phyloP scores from a whole-genome alignment of 1,139 yeast genomes.

The Magnusiomyces tetraspermus region DNA sequence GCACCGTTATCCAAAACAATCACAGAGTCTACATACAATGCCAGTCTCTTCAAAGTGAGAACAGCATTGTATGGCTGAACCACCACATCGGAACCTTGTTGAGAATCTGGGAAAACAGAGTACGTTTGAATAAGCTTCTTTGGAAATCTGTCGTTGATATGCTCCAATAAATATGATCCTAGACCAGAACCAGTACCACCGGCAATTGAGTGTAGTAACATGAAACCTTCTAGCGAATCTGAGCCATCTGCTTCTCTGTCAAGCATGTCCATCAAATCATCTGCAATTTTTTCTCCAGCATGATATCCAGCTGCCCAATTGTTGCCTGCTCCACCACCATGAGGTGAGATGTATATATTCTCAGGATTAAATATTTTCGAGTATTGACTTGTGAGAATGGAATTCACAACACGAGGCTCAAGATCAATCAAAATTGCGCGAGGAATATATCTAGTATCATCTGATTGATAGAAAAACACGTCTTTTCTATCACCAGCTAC shows the following conservation, averaged over 20 bases:
- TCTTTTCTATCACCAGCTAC: slow-evolving; percentile 63
- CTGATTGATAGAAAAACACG: slow-evolving; percentile 72
- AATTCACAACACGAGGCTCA: slow-evolving; percentile 81
- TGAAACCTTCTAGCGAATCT: slow-evolving; percentile 84
- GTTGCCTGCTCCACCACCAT: slow-evolving; percentile 80
- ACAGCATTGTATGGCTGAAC: slow-evolving; percentile 94
- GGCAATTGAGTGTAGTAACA: slow-evolving; percentile 89
- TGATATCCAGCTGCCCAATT: slow-evolving; percentile 90
- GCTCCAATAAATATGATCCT: slow-evolving; percentile 74
- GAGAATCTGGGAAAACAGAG: slow-evolving; percentile 68
- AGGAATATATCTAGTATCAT: slow-evolving; percentile 74
- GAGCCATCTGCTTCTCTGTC: slow-evolving; percentile 89
- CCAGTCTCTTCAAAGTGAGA: slow-evolving; percentile 67
- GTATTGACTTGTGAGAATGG: slow-evolving; percentile 43
- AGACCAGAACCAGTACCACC: slow-evolving; percentile 98
- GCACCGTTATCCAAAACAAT: slow-evolving; percentile 89
- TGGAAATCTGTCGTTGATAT: slow-evolving; percentile 68
- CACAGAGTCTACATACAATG: slow-evolving; percentile 77
- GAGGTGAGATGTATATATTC: slow-evolving; percentile 66
- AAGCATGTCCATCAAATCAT: slow-evolving; percentile 66
- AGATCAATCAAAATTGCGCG: slow-evolving; percentile 76
- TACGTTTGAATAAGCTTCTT: slow-evolving; percentile 79
- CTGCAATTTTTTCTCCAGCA: slow-evolving; percentile 61
- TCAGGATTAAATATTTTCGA: slow-evolving; percentile 76
- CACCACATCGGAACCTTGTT: slow-evolving; percentile 84